Conservation (phyloP, 495 filamentous ascomycete genomes). For the Tuber umbilicatum region DNA sequence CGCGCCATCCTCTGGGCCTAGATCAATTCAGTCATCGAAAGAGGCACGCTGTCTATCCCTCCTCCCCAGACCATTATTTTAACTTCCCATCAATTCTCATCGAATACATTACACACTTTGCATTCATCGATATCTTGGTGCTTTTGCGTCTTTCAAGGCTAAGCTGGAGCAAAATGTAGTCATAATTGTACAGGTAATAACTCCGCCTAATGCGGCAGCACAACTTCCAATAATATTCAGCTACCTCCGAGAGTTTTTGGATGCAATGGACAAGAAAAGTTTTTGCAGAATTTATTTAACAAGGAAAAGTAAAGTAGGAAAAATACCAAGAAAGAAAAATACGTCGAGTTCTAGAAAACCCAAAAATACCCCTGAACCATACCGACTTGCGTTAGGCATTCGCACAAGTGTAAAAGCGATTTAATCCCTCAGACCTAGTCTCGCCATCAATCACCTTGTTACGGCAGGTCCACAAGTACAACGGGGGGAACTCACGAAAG, state of each 20-base stretch:
- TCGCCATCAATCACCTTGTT: background rate
- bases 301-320: background rate
- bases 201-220: background rate
- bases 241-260: background rate
- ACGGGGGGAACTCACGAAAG: background rate
- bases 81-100: background rate
- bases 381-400: background rate
- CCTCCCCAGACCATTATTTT: background rate
- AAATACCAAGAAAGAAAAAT: background rate
- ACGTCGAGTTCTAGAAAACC: background rate
- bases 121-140: background rate
- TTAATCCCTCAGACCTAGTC: background rate
- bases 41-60: background rate
- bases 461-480: background rate
- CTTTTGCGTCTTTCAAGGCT: background rate
- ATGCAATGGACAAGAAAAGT: background rate
- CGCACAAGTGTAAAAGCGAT: background rate
- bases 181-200: background rate
- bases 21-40: background rate
- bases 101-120: background rate
- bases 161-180: background rate
- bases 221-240: background rate
- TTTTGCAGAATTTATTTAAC: background rate
- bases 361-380: background rate
- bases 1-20: background rate